Base-by-base conservation (phyloP, 208 protist species). In the Acanthamoeba sp. region DNA sequence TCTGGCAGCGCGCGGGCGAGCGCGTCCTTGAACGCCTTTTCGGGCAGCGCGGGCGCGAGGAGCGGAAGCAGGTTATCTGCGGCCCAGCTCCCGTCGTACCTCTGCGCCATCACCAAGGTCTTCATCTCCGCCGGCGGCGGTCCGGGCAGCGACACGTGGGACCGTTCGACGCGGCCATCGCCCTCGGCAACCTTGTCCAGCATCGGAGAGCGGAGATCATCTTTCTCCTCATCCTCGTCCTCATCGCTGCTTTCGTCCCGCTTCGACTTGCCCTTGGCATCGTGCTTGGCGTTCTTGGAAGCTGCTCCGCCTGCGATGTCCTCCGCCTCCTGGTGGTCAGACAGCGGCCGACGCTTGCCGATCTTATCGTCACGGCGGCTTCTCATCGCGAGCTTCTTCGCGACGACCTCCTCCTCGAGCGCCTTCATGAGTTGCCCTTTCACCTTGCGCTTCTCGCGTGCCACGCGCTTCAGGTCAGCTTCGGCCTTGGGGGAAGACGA, bases 1-100 rank as follows among this genome's bases (percentile, higher is more conserved):
- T 42, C 40, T 0, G 71, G 38, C 14, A 82, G 38, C 7, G 32
- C 40, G 20, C 71, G 71, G 9, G 71, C 71, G 6, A 82, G 38
- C 22, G 71, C 32, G n/a, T 50, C 38, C 71, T 50, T 82, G 71
- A 82, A 82, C 38, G 45, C 71, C 38, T 82, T 82, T 18, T 82
- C 71, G 24, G 71, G 50, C 18, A 82, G 40, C 5, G 24, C 38
- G 24, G 71, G 32, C 18, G 71, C 71, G 32, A 89, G 82, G 32
- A 64, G 38, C 24, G 42, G 52, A n/a, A 40, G 14, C 64, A 89
- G 50, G 6, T 55, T 29, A 5, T n/a, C 29, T 24, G 52, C 42
- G 14, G 48, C 27, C 82, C 82, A 89, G 52, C 82, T 66, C 20
- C 82, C 82, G 82, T 64, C 52, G 42, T 27, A 57, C 48, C 52